Base-by-base conservation (phyloP, 495 filamentous ascomycete genomes). In the Penicillium cataractarum region DNA sequence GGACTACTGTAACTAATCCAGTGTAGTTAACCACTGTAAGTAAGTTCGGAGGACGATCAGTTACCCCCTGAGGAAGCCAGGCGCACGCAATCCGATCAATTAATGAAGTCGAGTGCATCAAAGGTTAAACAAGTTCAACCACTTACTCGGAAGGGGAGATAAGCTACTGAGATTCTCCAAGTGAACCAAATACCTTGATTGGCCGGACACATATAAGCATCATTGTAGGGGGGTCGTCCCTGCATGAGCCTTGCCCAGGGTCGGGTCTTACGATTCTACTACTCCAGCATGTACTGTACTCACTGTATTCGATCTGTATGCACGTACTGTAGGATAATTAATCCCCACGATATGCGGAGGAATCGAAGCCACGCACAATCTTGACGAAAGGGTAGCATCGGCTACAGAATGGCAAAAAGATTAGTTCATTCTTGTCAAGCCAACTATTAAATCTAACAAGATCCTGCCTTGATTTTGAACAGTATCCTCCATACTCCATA, bases 361-460 rank as follows among this genome's bases (percentile, higher is more conserved):
- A 50, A 50, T 50, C 7, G 51, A 33, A 35, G 35, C 24, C 54
- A 40, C 44, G 49, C 61, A 37, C 32, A 29, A 27, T 50, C 24
- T 27, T 50, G 24, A 6, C 35, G 2, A 17, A 50, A 31, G 57
- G 39, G 69, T 71, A 59, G 62, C 40, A 68, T 70, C 32, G 65
- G 59, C 65, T 24, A 65, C 70, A 66, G 69, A 70, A 70, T 72
- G 69, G 51, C n/a, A n/a, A n/a, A 46, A 35, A 31, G 10, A 22
- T 21, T 51, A 13, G 22, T 49, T 33, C 42, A 55, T 57, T 61
- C 48, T 56, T 56, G 53, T 29, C 19, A 3, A 6, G 24, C 4
- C 8, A 10, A 46, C 19, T 46, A 24, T 46, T 46, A 21, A 24
- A 22, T 39, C 35, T 39, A 8, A 3, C 3, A 21, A 46, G 9